Evolutionary conservation across 2,329 filamentous ascomycete species (phyloP).

Genomic region (Emydomyces testavorans): DNA sequence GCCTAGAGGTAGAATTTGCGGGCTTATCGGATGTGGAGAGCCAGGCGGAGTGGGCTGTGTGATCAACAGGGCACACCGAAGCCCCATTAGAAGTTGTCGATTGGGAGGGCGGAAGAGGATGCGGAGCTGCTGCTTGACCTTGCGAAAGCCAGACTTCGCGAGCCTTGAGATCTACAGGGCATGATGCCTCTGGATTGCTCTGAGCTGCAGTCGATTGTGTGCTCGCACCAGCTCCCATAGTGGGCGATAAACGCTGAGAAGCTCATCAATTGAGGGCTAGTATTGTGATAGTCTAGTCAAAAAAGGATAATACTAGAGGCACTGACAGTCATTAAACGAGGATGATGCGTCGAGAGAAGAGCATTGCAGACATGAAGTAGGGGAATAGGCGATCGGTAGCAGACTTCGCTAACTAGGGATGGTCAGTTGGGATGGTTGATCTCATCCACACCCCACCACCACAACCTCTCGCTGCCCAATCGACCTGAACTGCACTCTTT

Average conservation of each 20-base stretch:
- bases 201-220: slow-evolving; percentile 22
- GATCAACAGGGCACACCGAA: slow-evolving; percentile 71
- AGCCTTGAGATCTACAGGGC: slow-evolving; percentile 83
- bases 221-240: slow-evolving; percentile 32
- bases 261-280: slow-evolving; percentile 12
- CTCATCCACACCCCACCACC: neutral
- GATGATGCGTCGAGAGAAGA: too few relatives aligned
- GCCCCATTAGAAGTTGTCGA: slow-evolving; percentile 11
- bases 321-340: too few relatives aligned
- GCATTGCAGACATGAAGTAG: too few relatives aligned
- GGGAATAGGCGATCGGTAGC: too few relatives aligned
- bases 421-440: neutral
- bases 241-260: slow-evolving; percentile 14
- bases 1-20: slow-evolving; percentile 18
- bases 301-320: too few relatives aligned
- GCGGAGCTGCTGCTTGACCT: slow-evolving; percentile 37
- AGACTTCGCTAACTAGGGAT: too few relatives aligned
- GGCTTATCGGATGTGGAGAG: slow-evolving; percentile 34
- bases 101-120: slow-evolving; percentile 21
- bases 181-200: slow-evolving; percentile 38
- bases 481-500: neutral
- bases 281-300: neutral
- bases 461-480: neutral
- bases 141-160: slow-evolving; percentile 76
- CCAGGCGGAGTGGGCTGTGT: slow-evolving; percentile 79